Evolutionary conservation across 2,329 filamentous ascomycete species (phyloP).

Genomic region (Cephalotrichum gorgonifer): DNA sequence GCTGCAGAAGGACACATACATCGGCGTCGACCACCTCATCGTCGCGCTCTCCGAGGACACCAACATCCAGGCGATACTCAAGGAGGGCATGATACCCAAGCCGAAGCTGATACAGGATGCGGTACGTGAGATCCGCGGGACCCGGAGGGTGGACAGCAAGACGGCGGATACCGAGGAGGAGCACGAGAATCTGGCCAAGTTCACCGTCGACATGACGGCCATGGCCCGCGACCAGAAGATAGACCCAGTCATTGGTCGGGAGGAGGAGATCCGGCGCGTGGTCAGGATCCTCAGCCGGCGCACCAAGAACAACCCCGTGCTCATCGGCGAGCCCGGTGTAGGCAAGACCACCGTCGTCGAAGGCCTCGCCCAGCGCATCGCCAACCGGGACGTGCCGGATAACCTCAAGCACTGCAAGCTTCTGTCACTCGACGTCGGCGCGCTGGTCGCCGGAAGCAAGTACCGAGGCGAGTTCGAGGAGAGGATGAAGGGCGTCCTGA

Average conservation of each 20-base stretch:
- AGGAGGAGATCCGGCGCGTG: constrained; percentile 89
- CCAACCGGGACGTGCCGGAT: constrained; percentile 92
- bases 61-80: constrained; percentile 61
- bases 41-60: constrained; percentile 71
- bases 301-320: constrained; percentile 97
- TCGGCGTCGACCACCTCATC: constrained; percentile 93
- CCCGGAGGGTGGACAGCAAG: constrained; percentile 88
- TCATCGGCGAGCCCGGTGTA: constrained; percentile 96
- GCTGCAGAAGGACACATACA: constrained; percentile 93
- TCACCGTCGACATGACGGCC: constrained; percentile 96
- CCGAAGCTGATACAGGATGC: constrained; percentile 82
- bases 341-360: constrained; percentile 98
- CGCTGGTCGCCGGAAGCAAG: constrained; percentile 93
- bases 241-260: constrained; percentile 91
- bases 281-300: constrained; percentile 84
- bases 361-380: constrained; percentile 87
- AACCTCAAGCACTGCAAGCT: constrained; percentile 90
- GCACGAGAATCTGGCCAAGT: constrained; percentile 93
- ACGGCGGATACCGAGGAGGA: constrained; percentile 89
- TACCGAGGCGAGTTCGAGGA: constrained; percentile 98
- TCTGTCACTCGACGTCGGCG: constrained; percentile 89
- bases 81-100: constrained; percentile 85
- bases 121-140: constrained; percentile 85
- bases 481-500: constrained; percentile 97
- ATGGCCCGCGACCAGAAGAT: constrained; percentile 97